Evolutionary conservation across 495 filamentous ascomycete species (phyloP).

Genomic region (Daldinia loculata): DNA sequence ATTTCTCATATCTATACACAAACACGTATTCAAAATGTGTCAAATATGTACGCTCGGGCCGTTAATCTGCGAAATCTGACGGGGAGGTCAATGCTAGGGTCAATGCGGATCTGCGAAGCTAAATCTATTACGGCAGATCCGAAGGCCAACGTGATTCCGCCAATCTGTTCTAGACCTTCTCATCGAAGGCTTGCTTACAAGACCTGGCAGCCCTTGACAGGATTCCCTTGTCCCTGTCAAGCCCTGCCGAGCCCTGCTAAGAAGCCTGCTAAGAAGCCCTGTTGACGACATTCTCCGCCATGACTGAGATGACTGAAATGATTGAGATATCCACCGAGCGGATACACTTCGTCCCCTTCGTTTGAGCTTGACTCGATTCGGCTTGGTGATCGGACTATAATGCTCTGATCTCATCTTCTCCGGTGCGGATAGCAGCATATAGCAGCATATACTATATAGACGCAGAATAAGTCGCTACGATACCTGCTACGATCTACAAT

Average conservation of each 20-base stretch:
- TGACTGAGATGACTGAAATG: constrained; percentile 9
- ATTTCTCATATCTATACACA: background rate
- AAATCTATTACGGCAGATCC: constrained; percentile 39
- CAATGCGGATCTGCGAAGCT: constrained; percentile 40
- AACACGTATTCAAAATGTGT: background rate
- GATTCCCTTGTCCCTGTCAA: background rate
- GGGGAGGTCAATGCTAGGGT: constrained; percentile 33
- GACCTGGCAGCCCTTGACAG: constrained; percentile 4
- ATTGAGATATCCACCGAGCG: constrained; percentile 8
- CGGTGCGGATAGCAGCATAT: constrained; percentile 10
- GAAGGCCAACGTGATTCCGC: constrained; percentile 41
- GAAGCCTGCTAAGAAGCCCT: background rate
- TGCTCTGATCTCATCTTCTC: constrained; percentile 24
- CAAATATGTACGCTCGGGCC: constrained; percentile 26
- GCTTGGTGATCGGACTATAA: constrained; percentile 33
- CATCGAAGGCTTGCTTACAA: constrained; percentile 24
- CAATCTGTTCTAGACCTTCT: constrained; percentile 43
- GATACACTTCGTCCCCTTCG: background rate
- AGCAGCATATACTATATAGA: constrained; percentile 4
- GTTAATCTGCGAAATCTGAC: constrained; percentile 33
- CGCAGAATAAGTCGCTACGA: constrained; percentile 2
- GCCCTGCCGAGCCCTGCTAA: background rate
- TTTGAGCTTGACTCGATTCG: constrained; percentile 31
- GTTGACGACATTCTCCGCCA: constrained; percentile 33
- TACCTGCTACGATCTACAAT: constrained; percentile 14